Percentiles rank a stretch among this genome's conserved stretches.
Conservation (phyloP, 1,139 yeast species). For the Taphrina betulina region DNA sequence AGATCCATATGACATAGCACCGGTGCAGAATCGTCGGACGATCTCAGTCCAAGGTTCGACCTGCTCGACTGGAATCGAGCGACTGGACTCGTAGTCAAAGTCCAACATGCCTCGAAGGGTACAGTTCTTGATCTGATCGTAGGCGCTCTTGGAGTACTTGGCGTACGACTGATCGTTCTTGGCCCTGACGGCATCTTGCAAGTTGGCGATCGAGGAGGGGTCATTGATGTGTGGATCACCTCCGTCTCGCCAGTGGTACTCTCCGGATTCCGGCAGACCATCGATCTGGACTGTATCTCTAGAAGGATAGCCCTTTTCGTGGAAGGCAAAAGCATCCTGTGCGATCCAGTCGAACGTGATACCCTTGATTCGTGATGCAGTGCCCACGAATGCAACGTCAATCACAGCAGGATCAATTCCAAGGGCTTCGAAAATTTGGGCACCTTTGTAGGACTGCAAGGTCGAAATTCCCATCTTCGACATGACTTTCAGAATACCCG, state of each 20-base stretch:
- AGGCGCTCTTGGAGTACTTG: constrained; percentile 82
- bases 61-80: constrained; percentile 87
- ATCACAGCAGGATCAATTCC: constrained; percentile 95
- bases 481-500: constrained; percentile 95
- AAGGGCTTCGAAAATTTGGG: constrained; percentile 94
- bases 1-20: constrained; percentile 99
- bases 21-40: constrained; percentile 94
- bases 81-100: constrained; percentile 70
- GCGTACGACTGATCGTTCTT: constrained; percentile 92
- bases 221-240: constrained; percentile 94
- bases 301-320: constrained; percentile 85
- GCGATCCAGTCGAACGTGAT: constrained; percentile 93
- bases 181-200: constrained; percentile 96
- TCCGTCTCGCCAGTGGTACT: constrained; percentile 98
- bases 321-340: constrained; percentile 91
- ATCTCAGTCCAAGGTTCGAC: constrained; percentile 99
- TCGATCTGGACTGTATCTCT: constrained; percentile 69
- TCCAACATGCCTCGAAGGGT: constrained; percentile 91
- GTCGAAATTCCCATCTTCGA: constrained; percentile 99
- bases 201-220: constrained; percentile 89
- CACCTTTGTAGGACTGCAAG: constrained; percentile 95
- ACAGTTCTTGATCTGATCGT: constrained; percentile 88
- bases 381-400: constrained; percentile 94
- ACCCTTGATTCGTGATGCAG: constrained; percentile 96
- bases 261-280: constrained; percentile 91